These are phyloP conservation scores for Mycena crocata DNA, from an alignment of 768 basidiomycete genomes.

Conservation along the genomic window DNA sequence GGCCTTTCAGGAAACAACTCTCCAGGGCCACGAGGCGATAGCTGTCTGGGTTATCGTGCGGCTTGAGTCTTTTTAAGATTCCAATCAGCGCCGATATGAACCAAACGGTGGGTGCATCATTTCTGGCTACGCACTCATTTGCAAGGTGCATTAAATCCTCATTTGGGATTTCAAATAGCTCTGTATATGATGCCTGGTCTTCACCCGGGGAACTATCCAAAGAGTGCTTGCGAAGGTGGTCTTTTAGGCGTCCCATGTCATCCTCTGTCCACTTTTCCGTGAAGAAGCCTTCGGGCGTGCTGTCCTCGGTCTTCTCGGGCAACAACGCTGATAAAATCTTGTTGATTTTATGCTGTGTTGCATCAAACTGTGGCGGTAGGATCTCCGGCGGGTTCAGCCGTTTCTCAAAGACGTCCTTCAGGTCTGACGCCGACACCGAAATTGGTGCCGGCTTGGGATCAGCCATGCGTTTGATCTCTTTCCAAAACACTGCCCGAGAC, in stretches of 20 bases:
- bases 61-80: constrained; percentile 31
- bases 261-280: constrained; percentile 10
- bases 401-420: too few relatives aligned
- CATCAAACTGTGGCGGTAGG: too few relatives aligned
- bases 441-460: too few relatives aligned
- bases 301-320: constrained; percentile 12
- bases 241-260: background rate
- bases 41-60: constrained; percentile 25
- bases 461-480: too few relatives aligned
- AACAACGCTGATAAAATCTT: constrained; percentile 1
- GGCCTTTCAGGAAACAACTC: constrained; percentile 38
- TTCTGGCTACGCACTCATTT: constrained; percentile 19
- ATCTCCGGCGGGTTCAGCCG: too few relatives aligned
- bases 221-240: constrained; percentile 10
- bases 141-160: constrained; percentile 6
- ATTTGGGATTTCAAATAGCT: constrained; percentile 18
- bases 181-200: too few relatives aligned
- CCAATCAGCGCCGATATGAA: constrained; percentile 21
- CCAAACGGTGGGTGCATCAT: constrained; percentile 17
- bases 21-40: constrained; percentile 41
- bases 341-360: too few relatives aligned
- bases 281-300: constrained; percentile 18
- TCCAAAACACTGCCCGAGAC: background rate
- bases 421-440: too few relatives aligned
- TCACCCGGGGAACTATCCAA: constrained; percentile 16